Base-by-base conservation (phyloP, 2,329 filamentous ascomycete genomes). In the Xylaria sp. region DNA sequence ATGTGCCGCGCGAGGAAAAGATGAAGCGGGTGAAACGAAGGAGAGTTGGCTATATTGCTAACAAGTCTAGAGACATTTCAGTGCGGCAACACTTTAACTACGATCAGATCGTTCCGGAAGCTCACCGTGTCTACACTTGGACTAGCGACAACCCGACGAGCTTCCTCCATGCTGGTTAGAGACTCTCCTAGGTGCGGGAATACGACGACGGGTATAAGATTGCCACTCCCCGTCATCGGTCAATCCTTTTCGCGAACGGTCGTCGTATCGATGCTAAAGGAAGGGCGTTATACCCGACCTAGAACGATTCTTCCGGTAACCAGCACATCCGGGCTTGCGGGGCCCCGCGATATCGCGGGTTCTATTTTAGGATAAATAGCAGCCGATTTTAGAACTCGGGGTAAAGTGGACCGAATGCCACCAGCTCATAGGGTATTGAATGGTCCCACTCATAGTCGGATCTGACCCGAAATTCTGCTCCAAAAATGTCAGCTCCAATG, bases 371-470 rank as follows among this genome's bases (percentile, higher is more conserved):
- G 20, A 48, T 46, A 13, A 44, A 48, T 44, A 41, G 31, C 34
- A 41, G 25, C 46, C 31, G 15, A 64, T 31, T 57, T n/a, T 31
- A 1, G 51, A 28, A 55, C 48, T 59, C 56, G 63, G 63, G 55
- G 12, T 65, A 65, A 65, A 55, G 50, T 48, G 41, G 48, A 65
- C 63, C 63, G 63, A 65, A 18, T n/a, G 7, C 18, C 6, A 46
- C 41, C 6, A 18, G 34, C 5, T 37, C 1, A 37, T 37, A 9
- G 34, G 34, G 34, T 37, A 37, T 37, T 10, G 10, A 37, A 44
- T 18, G 12, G 15, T 18, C 2, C 13, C 39, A 13, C 1, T 44
- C 10, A 44, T 15, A 44, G 41, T 44, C 15, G 3, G 41, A 18
- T 44, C 13, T 44, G 4, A 2, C 41, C 12, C 13, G 41, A 44